Conservation (phyloP, 1,284 basidiomycete species). For the Rhizoctonia solani region DNA sequence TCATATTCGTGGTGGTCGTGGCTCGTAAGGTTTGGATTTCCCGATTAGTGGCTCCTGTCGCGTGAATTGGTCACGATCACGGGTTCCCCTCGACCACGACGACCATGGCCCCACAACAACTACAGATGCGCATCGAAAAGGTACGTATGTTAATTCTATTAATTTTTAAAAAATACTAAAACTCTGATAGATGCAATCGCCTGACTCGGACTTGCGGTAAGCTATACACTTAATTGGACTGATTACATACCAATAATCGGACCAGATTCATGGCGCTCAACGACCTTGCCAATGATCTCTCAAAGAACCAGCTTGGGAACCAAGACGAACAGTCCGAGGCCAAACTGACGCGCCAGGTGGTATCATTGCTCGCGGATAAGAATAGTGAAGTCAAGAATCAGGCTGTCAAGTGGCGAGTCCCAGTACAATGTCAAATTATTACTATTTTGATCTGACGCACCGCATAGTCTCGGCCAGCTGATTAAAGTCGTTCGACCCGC, state of each 20-base stretch:
- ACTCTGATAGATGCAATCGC: slow-evolving; percentile 71
- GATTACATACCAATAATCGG: slow-evolving; percentile 35
- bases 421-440: slow-evolving; percentile 22
- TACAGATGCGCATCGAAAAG: slow-evolving; percentile 81
- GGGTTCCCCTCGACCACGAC: slow-evolving; percentile 41
- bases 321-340: slow-evolving; percentile 83
- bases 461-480: slow-evolving; percentile 73
- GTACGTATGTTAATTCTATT: slow-evolving; percentile 45
- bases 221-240: slow-evolving; percentile 34
- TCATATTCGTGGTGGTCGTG: slow-evolving; percentile 26
- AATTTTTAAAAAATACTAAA: slow-evolving; percentile 18
- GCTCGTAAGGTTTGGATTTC: neutral
- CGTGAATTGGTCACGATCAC: slow-evolving; percentile 33
- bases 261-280: slow-evolving; percentile 91
- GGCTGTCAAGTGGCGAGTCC: slow-evolving; percentile 85
- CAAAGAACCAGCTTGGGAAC: slow-evolving; percentile 67
- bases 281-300: slow-evolving; percentile 86
- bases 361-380: slow-evolving; percentile 85
- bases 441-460: slow-evolving; percentile 10
- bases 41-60: neutral
- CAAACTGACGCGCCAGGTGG: slow-evolving; percentile 77
- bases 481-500: slow-evolving; percentile 83
- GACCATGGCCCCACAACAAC: slow-evolving; percentile 77
- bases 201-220: slow-evolving; percentile 80
- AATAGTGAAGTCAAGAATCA: slow-evolving; percentile 99